phyloP scores from a whole-genome alignment of 2,329 filamentous ascomycete genomes.

The Colletotrichum acutatum region DNA sequence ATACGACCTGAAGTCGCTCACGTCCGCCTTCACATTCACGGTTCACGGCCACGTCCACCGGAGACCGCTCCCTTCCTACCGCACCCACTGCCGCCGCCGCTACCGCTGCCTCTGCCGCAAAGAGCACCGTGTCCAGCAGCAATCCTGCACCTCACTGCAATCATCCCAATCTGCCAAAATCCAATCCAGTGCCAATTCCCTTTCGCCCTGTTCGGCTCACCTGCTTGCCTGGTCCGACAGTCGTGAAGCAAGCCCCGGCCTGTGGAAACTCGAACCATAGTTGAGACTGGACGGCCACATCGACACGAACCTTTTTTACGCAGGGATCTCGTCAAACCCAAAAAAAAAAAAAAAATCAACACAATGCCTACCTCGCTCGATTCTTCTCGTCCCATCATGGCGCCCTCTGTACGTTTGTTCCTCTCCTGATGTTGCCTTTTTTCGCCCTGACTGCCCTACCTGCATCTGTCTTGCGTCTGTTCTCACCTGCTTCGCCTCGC shows the following conservation, averaged over 20 bases:
- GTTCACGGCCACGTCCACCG: neutral
- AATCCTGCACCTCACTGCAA: neutral
- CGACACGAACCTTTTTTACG: conserved; percentile 26
- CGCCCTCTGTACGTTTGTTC: conserved; percentile 65
- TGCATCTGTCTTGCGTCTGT: conserved; percentile 4
- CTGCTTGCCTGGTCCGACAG: conserved; percentile 21
- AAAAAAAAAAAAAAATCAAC: conserved; percentile 24
- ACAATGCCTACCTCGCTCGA: conserved; percentile 69
- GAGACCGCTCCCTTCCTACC: neutral
- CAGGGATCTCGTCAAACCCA: conserved; percentile 28
- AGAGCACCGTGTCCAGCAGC: neutral
- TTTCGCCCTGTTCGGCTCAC: conserved; percentile 9
- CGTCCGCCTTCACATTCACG: neutral
- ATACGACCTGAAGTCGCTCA: neutral
- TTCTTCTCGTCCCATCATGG: conserved; percentile 71
- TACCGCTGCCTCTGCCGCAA: conserved; percentile 2
- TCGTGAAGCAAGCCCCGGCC: conserved; percentile 33
- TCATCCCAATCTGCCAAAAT: conserved; percentile 14
- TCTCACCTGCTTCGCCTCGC: conserved; percentile 18
- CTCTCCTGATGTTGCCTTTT: conserved; percentile 18
- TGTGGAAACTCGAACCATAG: conserved; percentile 34
- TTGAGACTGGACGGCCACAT: conserved; percentile 26
- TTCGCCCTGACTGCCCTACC: neutral
- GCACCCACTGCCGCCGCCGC: neutral
- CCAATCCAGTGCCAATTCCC: neutral